Conservation (phyloP, 306 rosid species). For the Astragalus glycyphyllos region DNA sequence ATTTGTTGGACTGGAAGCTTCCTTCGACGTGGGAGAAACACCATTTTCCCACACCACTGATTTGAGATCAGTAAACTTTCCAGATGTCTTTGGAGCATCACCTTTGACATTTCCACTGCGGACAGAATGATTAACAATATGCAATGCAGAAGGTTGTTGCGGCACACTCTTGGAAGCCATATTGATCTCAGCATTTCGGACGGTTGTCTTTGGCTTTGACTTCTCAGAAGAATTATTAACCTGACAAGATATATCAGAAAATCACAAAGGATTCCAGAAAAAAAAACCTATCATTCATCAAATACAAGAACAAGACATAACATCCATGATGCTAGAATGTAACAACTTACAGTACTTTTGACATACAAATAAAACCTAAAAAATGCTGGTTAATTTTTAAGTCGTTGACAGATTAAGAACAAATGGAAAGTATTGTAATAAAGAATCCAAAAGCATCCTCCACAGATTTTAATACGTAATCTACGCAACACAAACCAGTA, state of each 20-base stretch:
- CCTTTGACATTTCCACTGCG: no score
- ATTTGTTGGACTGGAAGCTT: conserved; percentile 70
- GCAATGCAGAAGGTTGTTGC: no score
- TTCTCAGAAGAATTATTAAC: conserved; percentile 82
- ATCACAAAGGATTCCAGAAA: conserved; percentile 22
- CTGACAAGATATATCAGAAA: conserved; percentile 46
- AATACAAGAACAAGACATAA: no score
- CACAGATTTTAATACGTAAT: conserved; percentile 3
- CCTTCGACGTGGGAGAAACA: conserved; percentile 64
- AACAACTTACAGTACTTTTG: neutral
- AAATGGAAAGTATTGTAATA: neutral
- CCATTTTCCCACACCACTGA: no score
- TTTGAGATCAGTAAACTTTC: no score
- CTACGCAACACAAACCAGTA: neutral
- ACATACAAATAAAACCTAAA: neutral
- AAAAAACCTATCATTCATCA: conserved; percentile 5
- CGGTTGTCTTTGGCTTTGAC: conserved; percentile 87
- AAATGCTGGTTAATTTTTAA: neutral
- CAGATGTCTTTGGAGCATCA: no score
- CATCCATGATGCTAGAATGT: neutral
- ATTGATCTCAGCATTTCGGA: no score
- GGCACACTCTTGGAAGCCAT: no score
- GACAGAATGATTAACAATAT: no score
- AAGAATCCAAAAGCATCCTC: conserved; percentile 3
- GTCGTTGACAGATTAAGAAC: neutral